Evolutionary conservation across 345 rosid species (phyloP).

Genomic region (Crucihimalaya himalaica): DNA sequence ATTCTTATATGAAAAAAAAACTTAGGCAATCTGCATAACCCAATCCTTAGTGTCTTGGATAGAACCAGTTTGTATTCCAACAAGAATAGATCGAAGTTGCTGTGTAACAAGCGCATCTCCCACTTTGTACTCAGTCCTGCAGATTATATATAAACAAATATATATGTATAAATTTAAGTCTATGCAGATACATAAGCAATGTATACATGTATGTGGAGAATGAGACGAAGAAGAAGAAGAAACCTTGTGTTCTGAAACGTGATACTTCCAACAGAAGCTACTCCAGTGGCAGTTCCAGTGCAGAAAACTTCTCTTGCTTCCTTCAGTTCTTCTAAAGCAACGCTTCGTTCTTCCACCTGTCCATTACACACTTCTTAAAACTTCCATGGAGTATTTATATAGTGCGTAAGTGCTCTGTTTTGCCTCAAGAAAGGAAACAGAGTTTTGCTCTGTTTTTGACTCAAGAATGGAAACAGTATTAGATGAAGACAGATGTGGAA

Average conservation of each 20-base stretch:
- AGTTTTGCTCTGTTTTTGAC: neutral
- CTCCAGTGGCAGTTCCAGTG: constrained; percentile 79
- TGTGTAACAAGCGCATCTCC: constrained; percentile 41
- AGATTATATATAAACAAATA: neutral
- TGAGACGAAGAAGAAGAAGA: neutral
- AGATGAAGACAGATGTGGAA: neutral
- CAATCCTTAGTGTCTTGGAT: constrained; percentile 58
- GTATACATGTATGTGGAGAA: neutral
- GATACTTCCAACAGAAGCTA: constrained; percentile 66
- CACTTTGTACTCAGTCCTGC: constrained; percentile 53
- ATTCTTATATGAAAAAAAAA: neutral
- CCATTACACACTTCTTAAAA: neutral
- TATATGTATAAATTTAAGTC: neutral
- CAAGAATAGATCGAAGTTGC: constrained; percentile 40
- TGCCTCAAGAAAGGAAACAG: constrained; percentile 1
- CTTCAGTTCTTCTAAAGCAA: constrained; percentile 57
- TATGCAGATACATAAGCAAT: neutral
- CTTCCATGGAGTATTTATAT: neutral
- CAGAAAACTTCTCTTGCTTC: constrained; percentile 78
- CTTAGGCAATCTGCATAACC: constrained; percentile 42
- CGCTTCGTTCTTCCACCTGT: constrained; percentile 67
- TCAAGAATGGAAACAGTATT: neutral
- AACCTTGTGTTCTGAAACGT: constrained; percentile 63
- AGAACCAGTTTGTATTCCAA: constrained; percentile 58
- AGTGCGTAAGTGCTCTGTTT: neutral